Evolutionary conservation across 2,329 filamentous ascomycete species (phyloP), one percentile per base, ranked within the genome.

Genomic region (Stachybotrys echinatus): DNA sequence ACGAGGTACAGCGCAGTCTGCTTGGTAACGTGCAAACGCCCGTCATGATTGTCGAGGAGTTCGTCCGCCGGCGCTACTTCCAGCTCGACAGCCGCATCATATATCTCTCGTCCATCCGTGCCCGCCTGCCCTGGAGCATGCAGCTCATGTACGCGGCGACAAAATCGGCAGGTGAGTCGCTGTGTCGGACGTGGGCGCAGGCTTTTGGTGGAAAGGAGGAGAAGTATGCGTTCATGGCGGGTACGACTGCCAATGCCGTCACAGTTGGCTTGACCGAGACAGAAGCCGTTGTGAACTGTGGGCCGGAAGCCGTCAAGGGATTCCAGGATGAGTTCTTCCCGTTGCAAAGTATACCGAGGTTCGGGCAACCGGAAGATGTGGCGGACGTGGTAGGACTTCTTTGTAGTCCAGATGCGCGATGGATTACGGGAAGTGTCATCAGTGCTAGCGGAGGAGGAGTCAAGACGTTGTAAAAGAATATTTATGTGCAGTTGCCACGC

Each of bases 161-260:
- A 0, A 70, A 69, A 48, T 65, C 66, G 0, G 67, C 65, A 0
- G 62, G 65, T 0, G 67, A 69, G 39, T 65, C 64, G 0, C 48
- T 69, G 5, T 67, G 63, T n/a, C 58, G 65, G n/a, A 65, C 63
- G 6, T 70, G 66, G 65, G 59, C 64, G 5, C 60, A 67, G 18
- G 61, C 66, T 0, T 66, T 69, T 50, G 64, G 65, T 2, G 65
- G 65, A 1, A 66, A 61, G 12, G 65, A 68, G 3, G 61, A 66
- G 6, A 58, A 55, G 54, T 68, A 63, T 43, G 48, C 54, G 0
- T 68, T 68, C 42, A 69, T 68, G 63, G 51, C 59, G 4, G 66
- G 65, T 1, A 69, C 66, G 0, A 69, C 65, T 0, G 66, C 65
- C 5, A 69, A 69, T 44, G 55, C 65, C 1, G 63, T 69, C 0